Evolutionary conservation across 23 red algal genomes (phyloP), one percentile per base, ranked within the genome.

Genomic region (Cyanidioschyzon merolae): DNA sequence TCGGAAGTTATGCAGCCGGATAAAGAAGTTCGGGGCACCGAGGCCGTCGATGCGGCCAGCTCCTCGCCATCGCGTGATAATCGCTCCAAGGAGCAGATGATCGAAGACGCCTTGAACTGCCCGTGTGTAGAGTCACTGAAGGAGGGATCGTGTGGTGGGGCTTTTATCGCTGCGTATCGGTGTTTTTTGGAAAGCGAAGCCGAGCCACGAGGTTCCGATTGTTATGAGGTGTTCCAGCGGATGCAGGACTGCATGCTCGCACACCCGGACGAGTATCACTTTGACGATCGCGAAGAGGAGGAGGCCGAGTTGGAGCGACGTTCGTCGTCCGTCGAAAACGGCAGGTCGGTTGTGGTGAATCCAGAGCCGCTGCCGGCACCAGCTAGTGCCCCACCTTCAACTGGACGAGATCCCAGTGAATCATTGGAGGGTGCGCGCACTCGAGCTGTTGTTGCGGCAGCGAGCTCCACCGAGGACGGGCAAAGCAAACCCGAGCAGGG

Each of bases 161-260:
- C 75, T 18, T 98, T 98, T 77, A 79, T 91, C 37, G 76, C 85
- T 7, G 94, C 94, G 26, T 98, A 98, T 79, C 88, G 88, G 32
- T 98, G 94, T 76, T 98, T 98, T 75, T 79, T 98, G 45, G 88
- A 98, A 79, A 92, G 88, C 82, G 94, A 98, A 50, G 84, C 84
- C 0, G 88, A 91, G 37, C 94, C 94, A 18, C 80, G 85, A 40
- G 94, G 94, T 25, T 79, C 85, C 79, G 88, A 98, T 34, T 98
- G 94, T 38, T 79, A 83, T 39, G 94, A 91, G 24, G 38, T 68
- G 0, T 98, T 98, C 57, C 58, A 75, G 24, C 58, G 57, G 1
- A 98, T 98, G 94, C 88, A 91, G 58, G 76, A 84, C 0, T 98
- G 94, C 68, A 85, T 98, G 75, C 84, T 82, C 77, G 88, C 80